Base-by-base conservation (phyloP, 2,329 filamentous ascomycete species). In the Ophiostoma perfectum region DNA sequence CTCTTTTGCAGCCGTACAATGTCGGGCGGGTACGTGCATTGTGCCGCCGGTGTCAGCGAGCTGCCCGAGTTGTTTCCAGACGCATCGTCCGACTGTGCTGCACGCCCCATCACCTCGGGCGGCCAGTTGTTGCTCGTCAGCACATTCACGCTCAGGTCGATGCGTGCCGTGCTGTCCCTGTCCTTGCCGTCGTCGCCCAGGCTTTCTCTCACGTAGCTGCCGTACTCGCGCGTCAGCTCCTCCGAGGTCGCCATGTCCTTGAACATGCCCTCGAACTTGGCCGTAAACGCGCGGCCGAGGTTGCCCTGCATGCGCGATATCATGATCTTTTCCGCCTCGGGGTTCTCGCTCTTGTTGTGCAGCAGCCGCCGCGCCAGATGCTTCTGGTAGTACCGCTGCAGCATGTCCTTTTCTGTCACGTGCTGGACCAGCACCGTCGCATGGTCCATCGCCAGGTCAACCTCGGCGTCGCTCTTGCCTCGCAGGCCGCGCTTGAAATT, bases 361-460 rank as follows among this genome's bases (percentile, higher is more conserved):
- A 99, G 82, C 58, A 99, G 81, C 66, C 95, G 88, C 70, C 92
- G 90, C 62, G 92, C 94, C 38, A 99, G 84, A 78, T 99, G 95
- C 77, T 96, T 96, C 81, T 98, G 97, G 81, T 99, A 98, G 78
- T 99, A 99, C 4, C 91, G 88, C 80, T 99, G 94, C 75, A 99
- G 97, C 73, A 96, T 83, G 76, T 99, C 95, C 79, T 94, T 95
- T 75, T 98, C 94, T 68, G 89, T 87, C 49, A 99, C 86, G 73
- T 96, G 97, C 63, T 93, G 88, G 66, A 99, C 85, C 6, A 99
- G 82, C 0, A 90, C 87, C 70, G 97, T 96, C 12, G 93, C 93
- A 76, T 95, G 96, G 70, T 97, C 93, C 55, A 98, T 81, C 0
- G 96, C 86, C 7, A 80, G 78, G 74, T 98, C 94, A 14, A 97